These are phyloP conservation scores for Fusarium cicatricum DNA, from an alignment of 2,329 filamentous ascomycete genomes.

Conservation along the genomic window DNA sequence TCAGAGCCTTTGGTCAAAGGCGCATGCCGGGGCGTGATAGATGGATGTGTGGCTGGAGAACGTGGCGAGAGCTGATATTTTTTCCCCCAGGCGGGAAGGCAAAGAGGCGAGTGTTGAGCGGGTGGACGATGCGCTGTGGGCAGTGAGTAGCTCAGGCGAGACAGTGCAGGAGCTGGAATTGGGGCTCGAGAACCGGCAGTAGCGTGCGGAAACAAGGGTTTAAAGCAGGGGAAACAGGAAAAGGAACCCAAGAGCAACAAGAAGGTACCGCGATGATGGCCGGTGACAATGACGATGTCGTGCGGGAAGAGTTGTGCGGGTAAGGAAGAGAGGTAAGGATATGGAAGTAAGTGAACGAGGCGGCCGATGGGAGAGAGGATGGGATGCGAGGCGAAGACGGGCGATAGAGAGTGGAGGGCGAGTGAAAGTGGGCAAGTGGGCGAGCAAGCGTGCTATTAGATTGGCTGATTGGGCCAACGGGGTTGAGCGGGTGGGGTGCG, in stretches of 20 bases:
- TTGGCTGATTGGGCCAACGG: constrained; percentile 8
- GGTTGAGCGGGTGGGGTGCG: constrained; percentile 30
- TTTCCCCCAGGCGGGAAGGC: constrained; percentile 35
- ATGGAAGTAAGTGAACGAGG: constrained; percentile 33
- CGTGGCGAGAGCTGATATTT: constrained; percentile 54
- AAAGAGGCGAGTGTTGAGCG: constrained; percentile 35
- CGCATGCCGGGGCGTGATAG: constrained; percentile 49
- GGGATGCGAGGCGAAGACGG: constrained; percentile 39
- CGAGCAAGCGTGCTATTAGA: constrained; percentile 2
- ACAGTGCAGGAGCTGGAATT: constrained; percentile 33
- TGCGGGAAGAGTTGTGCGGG: constrained; percentile 29
- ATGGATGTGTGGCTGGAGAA: constrained; percentile 54
- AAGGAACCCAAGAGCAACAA: constrained; percentile 7
- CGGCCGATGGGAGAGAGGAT: constrained; percentile 30
- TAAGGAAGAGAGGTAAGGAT: constrained; percentile 12
- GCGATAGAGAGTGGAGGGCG: constrained; percentile 31
- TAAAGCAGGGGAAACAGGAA: constrained; percentile 15
- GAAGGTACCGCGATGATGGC: constrained; percentile 25
- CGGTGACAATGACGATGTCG: constrained; percentile 33
- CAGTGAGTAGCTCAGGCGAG: constrained; percentile 36
- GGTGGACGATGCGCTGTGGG: constrained; percentile 36
- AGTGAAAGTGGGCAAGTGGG: constrained; percentile 36
- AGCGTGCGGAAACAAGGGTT: constrained; percentile 21
- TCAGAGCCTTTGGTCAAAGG: constrained; percentile 41
- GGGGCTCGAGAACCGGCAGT: constrained; percentile 30